These are phyloP conservation scores for Adiantum capillusveneris DNA, from an alignment of 75 land plant genomes.

Conservation along the genomic window DNA sequence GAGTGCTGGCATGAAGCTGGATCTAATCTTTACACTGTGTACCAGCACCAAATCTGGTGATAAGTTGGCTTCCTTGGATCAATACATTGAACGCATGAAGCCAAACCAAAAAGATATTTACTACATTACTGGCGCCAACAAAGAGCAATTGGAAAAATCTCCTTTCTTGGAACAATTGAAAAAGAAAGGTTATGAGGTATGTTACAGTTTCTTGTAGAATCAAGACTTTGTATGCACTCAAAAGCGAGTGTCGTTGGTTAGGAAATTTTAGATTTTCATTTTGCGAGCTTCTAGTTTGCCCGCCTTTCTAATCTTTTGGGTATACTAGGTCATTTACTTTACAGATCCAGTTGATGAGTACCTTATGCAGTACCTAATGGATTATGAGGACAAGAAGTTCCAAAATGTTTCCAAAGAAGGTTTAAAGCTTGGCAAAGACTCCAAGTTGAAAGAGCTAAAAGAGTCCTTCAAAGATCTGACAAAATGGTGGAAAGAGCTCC, in stretches of 20 bases:
- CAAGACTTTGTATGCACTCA: no score
- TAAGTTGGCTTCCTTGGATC: conserved; percentile 73
- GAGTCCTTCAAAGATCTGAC: conserved; percentile 86
- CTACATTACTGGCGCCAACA: conserved; percentile 84
- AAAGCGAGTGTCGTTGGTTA: no score
- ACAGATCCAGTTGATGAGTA: conserved; percentile 98
- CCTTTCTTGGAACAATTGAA: conserved; percentile 91
- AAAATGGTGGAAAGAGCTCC: conserved; percentile 92
- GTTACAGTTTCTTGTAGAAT: no score
- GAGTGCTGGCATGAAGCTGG: background rate
- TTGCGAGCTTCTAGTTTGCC: no score
- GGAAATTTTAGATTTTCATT: no score
- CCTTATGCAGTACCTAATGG: conserved; percentile 94
- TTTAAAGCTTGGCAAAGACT: conserved; percentile 81
- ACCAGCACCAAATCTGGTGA: conserved; percentile 86
- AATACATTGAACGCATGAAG: conserved; percentile 94
- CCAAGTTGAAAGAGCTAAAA: conserved; percentile 73
- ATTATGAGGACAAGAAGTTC: conserved; percentile 95
- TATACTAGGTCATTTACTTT: conserved; percentile 98
- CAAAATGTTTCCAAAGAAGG: conserved; percentile 98
- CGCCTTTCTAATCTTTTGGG: no score
- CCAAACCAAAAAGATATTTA: conserved; percentile 87
- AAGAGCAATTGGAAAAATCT: conserved; percentile 88
- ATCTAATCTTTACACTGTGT: conserved; percentile 3
- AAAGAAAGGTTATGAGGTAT: conserved; percentile 94